These are phyloP conservation scores for Penstemon barbatus DNA, from an alignment of 257 asterid genomes.

Conservation along the genomic window DNA sequence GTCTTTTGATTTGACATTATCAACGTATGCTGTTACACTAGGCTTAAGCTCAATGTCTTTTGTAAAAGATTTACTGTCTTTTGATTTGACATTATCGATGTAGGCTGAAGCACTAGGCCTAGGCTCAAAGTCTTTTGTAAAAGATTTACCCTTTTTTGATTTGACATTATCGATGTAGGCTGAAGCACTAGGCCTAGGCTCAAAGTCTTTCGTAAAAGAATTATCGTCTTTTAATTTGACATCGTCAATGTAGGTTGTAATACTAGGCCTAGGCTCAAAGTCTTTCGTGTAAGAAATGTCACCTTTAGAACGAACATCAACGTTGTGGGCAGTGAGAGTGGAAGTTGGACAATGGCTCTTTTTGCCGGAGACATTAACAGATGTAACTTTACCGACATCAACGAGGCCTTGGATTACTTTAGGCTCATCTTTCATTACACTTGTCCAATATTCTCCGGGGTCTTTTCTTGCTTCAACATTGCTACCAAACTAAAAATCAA, in stretches of 20 bases:
- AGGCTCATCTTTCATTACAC: conserved; percentile 22
- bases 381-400: conserved; percentile 1
- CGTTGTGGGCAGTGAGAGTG: neutral
- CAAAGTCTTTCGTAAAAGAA: conserved; percentile 24
- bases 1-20: neutral
- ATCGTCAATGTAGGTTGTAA: neutral
- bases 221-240: neutral
- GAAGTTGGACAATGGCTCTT: conserved; percentile 19
- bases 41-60: conserved; percentile 29
- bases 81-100: neutral
- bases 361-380: neutral
- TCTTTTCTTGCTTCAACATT: conserved; percentile 4
- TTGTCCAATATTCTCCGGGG: conserved; percentile 14
- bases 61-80: neutral
- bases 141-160: neutral
- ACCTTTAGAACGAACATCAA: neutral
- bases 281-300: neutral
- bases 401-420: conserved; percentile 22
- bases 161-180: neutral
- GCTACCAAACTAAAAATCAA: neutral
- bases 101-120: conserved; percentile 19
- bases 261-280: conserved; percentile 26
- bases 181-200: conserved; percentile 19
- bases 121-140: conserved; percentile 27
- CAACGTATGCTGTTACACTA: conserved; percentile 4